phyloP scores from a whole-genome alignment of 2,329 filamentous ascomycete genomes.

The Epichloe bromicola region DNA sequence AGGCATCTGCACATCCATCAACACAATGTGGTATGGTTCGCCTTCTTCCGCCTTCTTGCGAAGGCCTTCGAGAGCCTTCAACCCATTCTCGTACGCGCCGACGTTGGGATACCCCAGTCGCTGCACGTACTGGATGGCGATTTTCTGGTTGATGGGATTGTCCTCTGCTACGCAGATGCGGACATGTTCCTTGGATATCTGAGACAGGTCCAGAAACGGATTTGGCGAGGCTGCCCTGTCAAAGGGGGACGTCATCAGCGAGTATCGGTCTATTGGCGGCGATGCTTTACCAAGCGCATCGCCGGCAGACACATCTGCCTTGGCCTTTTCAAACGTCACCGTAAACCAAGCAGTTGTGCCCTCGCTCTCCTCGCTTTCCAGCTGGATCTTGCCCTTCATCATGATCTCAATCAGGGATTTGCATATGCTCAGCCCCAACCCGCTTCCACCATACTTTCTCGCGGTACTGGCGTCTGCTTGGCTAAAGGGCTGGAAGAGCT shows the following conservation, averaged over 20 bases:
- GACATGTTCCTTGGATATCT: slow-evolving; percentile 62
- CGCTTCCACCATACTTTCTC: slow-evolving; percentile 82
- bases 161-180: slow-evolving; percentile 91
- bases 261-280: slow-evolving; percentile 23
- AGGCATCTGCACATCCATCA: slow-evolving; percentile 97
- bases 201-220: slow-evolving; percentile 54
- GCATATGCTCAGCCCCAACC: slow-evolving; percentile 84
- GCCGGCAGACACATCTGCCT: slow-evolving; percentile 43
- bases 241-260: slow-evolving; percentile 15
- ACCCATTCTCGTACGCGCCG: slow-evolving; percentile 80
- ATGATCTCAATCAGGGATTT: slow-evolving; percentile 89
- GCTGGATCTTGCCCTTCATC: slow-evolving; percentile 73
- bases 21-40: slow-evolving; percentile 71
- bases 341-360: slow-evolving; percentile 69
- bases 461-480: slow-evolving; percentile 87
- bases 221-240: slow-evolving; percentile 28
- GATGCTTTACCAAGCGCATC: slow-evolving; percentile 31
- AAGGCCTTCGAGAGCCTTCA: slow-evolving; percentile 79
- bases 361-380: slow-evolving; percentile 61
- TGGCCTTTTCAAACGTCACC: slow-evolving; percentile 73
- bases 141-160: slow-evolving; percentile 88
- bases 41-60: slow-evolving; percentile 57
- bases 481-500: slow-evolving; percentile 84
- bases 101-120: slow-evolving; percentile 71
- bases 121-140: slow-evolving; percentile 80